Conservation (phyloP, 2,329 filamentous ascomycete species). For the Pseudogymnoascus sp. region DNA sequence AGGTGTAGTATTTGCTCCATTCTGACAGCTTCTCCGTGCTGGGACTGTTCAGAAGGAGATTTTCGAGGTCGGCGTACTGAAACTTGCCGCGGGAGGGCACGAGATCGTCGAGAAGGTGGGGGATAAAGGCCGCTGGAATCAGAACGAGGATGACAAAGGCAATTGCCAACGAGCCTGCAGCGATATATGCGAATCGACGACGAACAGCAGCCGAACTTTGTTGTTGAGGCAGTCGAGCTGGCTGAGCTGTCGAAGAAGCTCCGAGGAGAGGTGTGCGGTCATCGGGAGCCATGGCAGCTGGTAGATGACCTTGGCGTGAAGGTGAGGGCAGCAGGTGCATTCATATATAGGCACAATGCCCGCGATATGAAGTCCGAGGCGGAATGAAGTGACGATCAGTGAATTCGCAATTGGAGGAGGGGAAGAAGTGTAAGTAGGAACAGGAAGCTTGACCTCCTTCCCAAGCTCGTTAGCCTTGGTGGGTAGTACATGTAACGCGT, state of each 20-base stretch:
- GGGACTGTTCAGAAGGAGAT: constrained; percentile 52
- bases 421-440: not conserved
- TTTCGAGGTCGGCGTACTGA: constrained; percentile 44
- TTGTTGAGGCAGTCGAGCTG: constrained; percentile 36
- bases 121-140: constrained; percentile 38
- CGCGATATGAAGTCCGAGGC: not conserved
- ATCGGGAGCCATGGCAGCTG: constrained; percentile 21
- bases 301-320: not conserved
- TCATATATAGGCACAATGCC: not conserved
- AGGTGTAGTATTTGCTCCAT: constrained; percentile 73
- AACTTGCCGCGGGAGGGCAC: constrained; percentile 29
- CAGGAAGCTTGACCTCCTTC: not conserved
- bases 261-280: constrained; percentile 61
- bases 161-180: constrained; percentile 47
- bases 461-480: constrained; percentile 4
- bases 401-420: constrained; percentile 8
- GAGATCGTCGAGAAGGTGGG: constrained; percentile 27
- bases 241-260: constrained; percentile 49
- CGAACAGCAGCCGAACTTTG: constrained; percentile 50
- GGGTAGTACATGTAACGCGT: not conserved
- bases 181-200: constrained; percentile 60
- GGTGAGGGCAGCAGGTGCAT: not conserved
- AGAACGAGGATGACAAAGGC: constrained; percentile 35
- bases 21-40: constrained; percentile 51
- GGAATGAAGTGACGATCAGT: not conserved